Conservation (phyloP, 768 basidiomycete genomes). For the Agaricus blazei region DNA sequence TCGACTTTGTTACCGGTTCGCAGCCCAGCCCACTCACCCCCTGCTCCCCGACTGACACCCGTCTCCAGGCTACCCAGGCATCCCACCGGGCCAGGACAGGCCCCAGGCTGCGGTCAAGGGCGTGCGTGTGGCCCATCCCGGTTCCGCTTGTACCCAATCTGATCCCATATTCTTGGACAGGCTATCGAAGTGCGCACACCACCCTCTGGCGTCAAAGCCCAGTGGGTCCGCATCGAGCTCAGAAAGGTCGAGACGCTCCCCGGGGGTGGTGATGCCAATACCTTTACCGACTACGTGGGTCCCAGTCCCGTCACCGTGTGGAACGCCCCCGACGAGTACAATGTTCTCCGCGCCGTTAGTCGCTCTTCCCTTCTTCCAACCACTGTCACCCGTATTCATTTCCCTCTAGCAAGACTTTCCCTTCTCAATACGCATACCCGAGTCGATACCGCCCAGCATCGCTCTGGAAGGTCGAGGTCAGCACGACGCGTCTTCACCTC, state of each 20-base stretch:
- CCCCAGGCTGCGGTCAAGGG: conserved; percentile 84
- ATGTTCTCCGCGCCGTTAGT: conserved; percentile 60
- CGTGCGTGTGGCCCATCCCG: conserved; percentile 40
- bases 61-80: conserved; percentile 72
- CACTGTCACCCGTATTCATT: conserved; percentile 7
- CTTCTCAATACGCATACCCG: conserved; percentile 88
- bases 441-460: conserved; percentile 84
- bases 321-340: conserved; percentile 75
- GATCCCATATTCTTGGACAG: conserved; percentile 28
- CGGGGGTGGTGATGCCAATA: conserved; percentile 60
- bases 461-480: conserved; percentile 71
- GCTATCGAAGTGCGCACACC: conserved; percentile 83
- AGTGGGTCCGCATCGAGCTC: conserved; percentile 89
- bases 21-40: conserved; percentile 1
- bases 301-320: conserved; percentile 80
- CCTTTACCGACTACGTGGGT: conserved; percentile 78
- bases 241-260: conserved; percentile 86
- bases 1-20: conserved; percentile 82
- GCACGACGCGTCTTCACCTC: conserved; percentile 12
- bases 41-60: background rate
- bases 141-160: background rate
- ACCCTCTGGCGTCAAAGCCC: conserved; percentile 74
- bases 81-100: conserved; percentile 72
- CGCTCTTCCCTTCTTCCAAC: conserved; percentile 10
- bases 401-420: conserved; percentile 72